Percentiles rank a stretch among this genome's conserved stretches.
These are phyloP conservation scores for Tephrocybe sp. DNA, from an alignment of 768 basidiomycete species.

Conservation along the genomic window DNA sequence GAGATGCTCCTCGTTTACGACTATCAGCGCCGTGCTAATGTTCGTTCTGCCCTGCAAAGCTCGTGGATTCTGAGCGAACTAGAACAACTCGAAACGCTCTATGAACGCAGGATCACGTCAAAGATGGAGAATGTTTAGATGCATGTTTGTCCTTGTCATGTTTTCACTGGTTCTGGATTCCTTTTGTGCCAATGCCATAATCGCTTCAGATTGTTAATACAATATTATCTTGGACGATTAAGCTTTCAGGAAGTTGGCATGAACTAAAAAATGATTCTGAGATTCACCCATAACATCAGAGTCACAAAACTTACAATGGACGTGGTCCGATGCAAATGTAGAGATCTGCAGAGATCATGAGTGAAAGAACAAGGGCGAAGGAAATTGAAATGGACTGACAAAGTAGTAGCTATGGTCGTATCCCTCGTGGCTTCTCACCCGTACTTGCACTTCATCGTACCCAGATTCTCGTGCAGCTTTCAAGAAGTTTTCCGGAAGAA, in stretches of 20 bases:
- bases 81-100: constrained; percentile 57
- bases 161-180: constrained; percentile 9
- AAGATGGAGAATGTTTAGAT: constrained; percentile 12
- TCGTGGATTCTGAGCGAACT: constrained; percentile 67
- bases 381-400: constrained; percentile 30
- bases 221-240: constrained; percentile 22
- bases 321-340: constrained; percentile 85
- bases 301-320: constrained; percentile 63
- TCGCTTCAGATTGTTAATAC: neutral
- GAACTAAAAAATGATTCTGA: constrained; percentile 48
- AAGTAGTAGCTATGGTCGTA: constrained; percentile 94
- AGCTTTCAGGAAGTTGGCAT: constrained; percentile 84
- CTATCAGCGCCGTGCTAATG: constrained; percentile 57
- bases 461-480: constrained; percentile 74
- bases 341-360: constrained; percentile 58
- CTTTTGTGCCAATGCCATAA: neutral
- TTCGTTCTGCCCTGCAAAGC: constrained; percentile 56
- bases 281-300: constrained; percentile 8
- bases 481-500: constrained; percentile 87
- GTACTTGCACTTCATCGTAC: constrained; percentile 70
- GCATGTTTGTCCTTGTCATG: constrained; percentile 2
- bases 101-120: constrained; percentile 48
- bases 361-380: neutral
- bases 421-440: constrained; percentile 74
- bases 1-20: constrained; percentile 59